Evolutionary conservation across 2,329 filamentous ascomycete genomes (phyloP).

Genomic region (Botrytis porri): DNA sequence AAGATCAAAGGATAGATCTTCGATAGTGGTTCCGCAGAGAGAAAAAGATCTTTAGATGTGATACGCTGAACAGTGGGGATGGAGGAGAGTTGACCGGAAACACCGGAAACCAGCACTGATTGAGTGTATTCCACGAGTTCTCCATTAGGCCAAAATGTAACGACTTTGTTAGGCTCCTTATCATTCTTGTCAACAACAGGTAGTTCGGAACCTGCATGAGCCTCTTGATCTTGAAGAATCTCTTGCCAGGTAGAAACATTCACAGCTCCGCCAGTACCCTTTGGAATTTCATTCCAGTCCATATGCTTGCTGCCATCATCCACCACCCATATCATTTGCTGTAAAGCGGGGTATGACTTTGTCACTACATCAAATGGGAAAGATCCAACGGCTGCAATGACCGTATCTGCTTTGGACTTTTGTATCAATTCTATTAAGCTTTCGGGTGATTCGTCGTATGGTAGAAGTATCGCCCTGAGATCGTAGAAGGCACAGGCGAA

Average conservation of each 20-base stretch:
- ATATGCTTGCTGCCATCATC: slow-evolving; percentile 88
- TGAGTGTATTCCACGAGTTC: slow-evolving; percentile 82
- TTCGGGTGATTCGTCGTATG: slow-evolving; percentile 72
- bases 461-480: slow-evolving; percentile 78
- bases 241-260: slow-evolving; percentile 93
- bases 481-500: slow-evolving; percentile 86
- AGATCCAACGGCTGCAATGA: slow-evolving; percentile 83
- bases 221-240: slow-evolving; percentile 68
- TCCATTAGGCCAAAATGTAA: slow-evolving; percentile 65
- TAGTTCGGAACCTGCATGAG: slow-evolving; percentile 58
- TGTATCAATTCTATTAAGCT: slow-evolving; percentile 69
- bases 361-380: slow-evolving; percentile 74
- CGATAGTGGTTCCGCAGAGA: slow-evolving; percentile 78
- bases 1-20: slow-evolving; percentile 76
- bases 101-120: slow-evolving; percentile 79
- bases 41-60: slow-evolving; percentile 71
- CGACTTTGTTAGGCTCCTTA: slow-evolving; percentile 50
- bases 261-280: slow-evolving; percentile 69
- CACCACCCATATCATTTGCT: slow-evolving; percentile 86
- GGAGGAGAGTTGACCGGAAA: slow-evolving; percentile 72
- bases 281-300: slow-evolving; percentile 89
- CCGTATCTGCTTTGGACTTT: slow-evolving; percentile 70
- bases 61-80: slow-evolving; percentile 75
- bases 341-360: slow-evolving; percentile 66
- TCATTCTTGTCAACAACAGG: slow-evolving; percentile 58